These are phyloP conservation scores for Lactarius akahatsu DNA, from an alignment of 768 basidiomycete genomes.

Conservation along the genomic window DNA sequence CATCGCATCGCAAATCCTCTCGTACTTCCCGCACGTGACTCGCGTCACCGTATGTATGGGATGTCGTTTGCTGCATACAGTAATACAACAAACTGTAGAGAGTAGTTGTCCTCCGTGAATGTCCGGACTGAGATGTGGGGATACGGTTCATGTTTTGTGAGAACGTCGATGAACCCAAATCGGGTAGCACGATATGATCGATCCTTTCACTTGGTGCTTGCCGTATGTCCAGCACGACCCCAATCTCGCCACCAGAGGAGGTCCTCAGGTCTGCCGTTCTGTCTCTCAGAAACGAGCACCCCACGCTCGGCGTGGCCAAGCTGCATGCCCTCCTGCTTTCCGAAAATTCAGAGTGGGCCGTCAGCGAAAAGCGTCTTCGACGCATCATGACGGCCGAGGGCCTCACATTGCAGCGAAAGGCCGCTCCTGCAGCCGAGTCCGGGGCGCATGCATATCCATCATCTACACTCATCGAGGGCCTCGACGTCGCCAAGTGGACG, in stretches of 20 bases:
- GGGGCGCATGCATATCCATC: conserved; percentile 49
- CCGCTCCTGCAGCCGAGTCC: conserved; percentile 57
- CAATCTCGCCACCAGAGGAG: conserved; percentile 52
- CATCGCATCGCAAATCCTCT: too few relatives aligned
- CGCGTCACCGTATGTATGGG: too few relatives aligned
- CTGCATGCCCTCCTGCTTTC: conserved; percentile 62
- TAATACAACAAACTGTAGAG: too few relatives aligned
- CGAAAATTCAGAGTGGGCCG: conserved; percentile 64
- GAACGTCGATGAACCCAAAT: neutral
- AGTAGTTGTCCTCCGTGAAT: too few relatives aligned
- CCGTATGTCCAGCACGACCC: neutral
- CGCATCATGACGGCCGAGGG: conserved; percentile 67
- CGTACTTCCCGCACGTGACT: too few relatives aligned
- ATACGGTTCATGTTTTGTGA: too few relatives aligned
- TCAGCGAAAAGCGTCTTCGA: conserved; percentile 80
- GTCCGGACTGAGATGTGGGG: too few relatives aligned
- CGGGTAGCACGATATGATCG: neutral
- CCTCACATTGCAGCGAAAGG: conserved; percentile 38
- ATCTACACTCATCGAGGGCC: conserved; percentile 61
- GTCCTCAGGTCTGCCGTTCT: conserved; percentile 58
- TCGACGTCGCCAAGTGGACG: conserved; percentile 65
- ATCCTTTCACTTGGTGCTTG: too few relatives aligned
- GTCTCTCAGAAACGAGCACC: conserved; percentile 54
- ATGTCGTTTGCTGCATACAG: too few relatives aligned
- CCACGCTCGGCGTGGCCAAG: conserved; percentile 69